Percentiles rank a stretch among this genome's conserved stretches.
Conservation (phyloP, 352 stramenopile genomes). For the Aphanomyces cochlioides region DNA sequence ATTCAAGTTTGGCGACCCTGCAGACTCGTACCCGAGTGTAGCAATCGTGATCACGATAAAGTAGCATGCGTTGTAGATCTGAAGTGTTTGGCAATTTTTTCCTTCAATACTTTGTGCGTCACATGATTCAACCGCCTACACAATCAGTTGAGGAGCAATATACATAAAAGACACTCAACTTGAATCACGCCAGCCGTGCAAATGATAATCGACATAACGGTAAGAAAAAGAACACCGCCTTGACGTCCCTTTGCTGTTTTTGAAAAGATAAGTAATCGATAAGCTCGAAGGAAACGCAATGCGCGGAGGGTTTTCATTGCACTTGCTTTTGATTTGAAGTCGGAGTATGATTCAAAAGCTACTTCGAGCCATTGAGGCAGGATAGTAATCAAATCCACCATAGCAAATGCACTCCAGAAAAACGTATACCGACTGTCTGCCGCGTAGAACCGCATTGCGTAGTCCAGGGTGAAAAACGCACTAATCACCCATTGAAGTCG, state of each 20-base stretch:
- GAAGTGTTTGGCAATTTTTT: constrained; percentile 57
- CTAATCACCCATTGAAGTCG: constrained; percentile 4
- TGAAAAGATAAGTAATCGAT: constrained; percentile 52
- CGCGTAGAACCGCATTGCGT: constrained; percentile 42
- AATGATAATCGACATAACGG: constrained; percentile 57
- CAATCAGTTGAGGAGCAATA: not conserved
- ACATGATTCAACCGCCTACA: not conserved
- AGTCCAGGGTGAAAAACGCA: constrained; percentile 16
- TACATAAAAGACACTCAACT: constrained; percentile 27
- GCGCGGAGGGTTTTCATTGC: constrained; percentile 66
- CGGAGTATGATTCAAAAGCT: constrained; percentile 34
- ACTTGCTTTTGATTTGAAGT: constrained; percentile 47
- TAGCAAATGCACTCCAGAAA: constrained; percentile 56
- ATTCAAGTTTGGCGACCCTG: not conserved
- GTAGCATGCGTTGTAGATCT: constrained; percentile 75
- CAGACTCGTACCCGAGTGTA: constrained; percentile 53
- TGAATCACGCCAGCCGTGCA: constrained; percentile 56
- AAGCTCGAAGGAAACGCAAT: constrained; percentile 56
- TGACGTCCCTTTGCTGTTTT: constrained; percentile 59
- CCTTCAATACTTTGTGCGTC: constrained; percentile 29
- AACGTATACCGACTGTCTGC: constrained; percentile 55
- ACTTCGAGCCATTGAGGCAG: constrained; percentile 46
- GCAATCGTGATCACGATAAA: constrained; percentile 83
- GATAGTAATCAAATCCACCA: constrained; percentile 51
- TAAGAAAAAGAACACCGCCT: constrained; percentile 49